Base-by-base conservation (phyloP, 2,329 filamentous ascomycete species). In the Dactylellina haptotyla region DNA sequence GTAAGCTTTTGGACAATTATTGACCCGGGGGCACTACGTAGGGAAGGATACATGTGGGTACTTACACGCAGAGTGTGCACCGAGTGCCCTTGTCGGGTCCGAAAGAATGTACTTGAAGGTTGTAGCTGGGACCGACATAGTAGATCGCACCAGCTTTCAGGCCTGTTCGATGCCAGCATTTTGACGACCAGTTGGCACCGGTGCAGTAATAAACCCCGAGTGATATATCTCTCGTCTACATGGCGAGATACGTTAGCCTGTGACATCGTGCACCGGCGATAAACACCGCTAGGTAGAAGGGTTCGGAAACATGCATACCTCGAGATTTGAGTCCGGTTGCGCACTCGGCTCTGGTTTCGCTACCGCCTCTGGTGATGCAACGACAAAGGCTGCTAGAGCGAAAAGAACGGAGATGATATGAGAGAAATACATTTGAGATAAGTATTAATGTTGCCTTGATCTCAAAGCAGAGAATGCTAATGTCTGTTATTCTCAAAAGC, bases 201-300 rank as follows among this genome's bases (percentile, higher is more conserved):
- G 48, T 64, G 37, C 67, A 72, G 41, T 65, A 64, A 16, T 50
- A 72, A 34, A 72, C 67, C 14, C 67, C 67, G 3, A 72, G n/a
- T 9, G 56, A 23, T n/a, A 45, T 12, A 25, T 23, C 58, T 63
- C 66, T 50, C 39, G 41, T 32, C 66, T 67, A n/a, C 26, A 16
- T 12, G 34, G 5, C 3, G 10, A 26, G 2, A 57, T 57, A 9
- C 41, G 12, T 37, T 10, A 56, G 16, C 25, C 9, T 56, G 4
- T n/a, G n/a, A n/a, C n/a, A n/a, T n/a, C n/a, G n/a, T n/a, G n/a
- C 39, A 43, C 16, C 4, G 16, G n/a, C 39, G 32, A 34, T 43
- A n/a, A 43, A 16, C 8, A 43, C n/a, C 9, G 2, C n/a, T 3
- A 18, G 12, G n/a, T 14, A 39, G 10, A 26, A 16, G 10, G 39